phyloP scores from a whole-genome alignment of 108 stramenopile genomes.

The Skeletonema potamos region DNA sequence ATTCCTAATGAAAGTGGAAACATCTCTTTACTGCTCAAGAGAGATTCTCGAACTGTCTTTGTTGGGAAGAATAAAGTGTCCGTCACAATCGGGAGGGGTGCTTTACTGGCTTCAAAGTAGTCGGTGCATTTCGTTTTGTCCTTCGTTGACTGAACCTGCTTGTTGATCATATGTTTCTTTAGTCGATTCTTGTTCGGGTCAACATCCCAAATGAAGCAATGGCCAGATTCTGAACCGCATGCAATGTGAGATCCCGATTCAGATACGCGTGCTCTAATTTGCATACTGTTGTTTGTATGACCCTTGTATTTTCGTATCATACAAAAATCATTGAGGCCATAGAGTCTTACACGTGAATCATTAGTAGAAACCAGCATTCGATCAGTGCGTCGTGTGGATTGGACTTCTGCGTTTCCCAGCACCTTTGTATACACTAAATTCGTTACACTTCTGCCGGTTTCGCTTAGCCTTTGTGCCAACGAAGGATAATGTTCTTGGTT shows the following conservation, averaged over 20 bases:
- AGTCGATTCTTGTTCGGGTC: slow-evolving; percentile 34
- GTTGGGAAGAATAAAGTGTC: slow-evolving; percentile 44
- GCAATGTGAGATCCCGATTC: slow-evolving; percentile 69
- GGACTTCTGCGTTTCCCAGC: neutral
- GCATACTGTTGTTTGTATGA: slow-evolving; percentile 64
- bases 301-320: slow-evolving; percentile 76
- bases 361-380: slow-evolving; percentile 83
- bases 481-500: slow-evolving; percentile 4
- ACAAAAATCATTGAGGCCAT: slow-evolving; percentile 63
- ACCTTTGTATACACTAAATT: slow-evolving; percentile 16
- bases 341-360: slow-evolving; percentile 71
- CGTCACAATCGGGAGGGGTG: slow-evolving; percentile 43
- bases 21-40: slow-evolving; percentile 33
- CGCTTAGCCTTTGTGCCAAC: slow-evolving; percentile 33
- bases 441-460: slow-evolving; percentile 20
- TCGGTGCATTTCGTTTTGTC: slow-evolving; percentile 42
- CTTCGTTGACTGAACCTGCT: slow-evolving; percentile 27
- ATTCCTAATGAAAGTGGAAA: slow-evolving; percentile 39
- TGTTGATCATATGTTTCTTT: slow-evolving; percentile 20
- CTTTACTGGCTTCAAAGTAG: slow-evolving; percentile 43
- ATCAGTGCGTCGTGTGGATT: slow-evolving; percentile 35
- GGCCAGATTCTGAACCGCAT: slow-evolving; percentile 69
- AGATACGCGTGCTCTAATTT: slow-evolving; percentile 70
- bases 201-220: slow-evolving; percentile 55
- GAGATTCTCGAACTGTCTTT: slow-evolving; percentile 24